Evolutionary conservation across 2,329 filamentous ascomycete genomes (phyloP).

Genomic region (Lecanicillium sp.): DNA sequence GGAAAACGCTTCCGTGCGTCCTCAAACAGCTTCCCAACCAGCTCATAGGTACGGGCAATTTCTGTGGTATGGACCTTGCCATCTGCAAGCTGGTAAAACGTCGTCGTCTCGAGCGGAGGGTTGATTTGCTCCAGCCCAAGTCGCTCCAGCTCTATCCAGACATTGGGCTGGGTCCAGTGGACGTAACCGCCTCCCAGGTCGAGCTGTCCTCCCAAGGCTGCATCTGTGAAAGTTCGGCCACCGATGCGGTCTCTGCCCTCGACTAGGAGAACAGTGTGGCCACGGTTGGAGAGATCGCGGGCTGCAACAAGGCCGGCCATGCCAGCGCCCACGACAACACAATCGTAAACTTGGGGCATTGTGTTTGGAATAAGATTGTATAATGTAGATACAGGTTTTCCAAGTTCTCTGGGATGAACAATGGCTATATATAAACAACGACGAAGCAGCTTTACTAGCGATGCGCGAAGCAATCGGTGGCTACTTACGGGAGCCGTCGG

Average conservation of each 20-base stretch:
- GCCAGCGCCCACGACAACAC: background rate
- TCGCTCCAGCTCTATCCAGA: background rate
- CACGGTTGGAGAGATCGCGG: background rate
- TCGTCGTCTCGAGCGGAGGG: background rate
- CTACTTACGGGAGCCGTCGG: too few species aligned
- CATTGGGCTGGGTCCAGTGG: constrained; percentile 1
- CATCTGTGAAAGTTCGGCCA: background rate
- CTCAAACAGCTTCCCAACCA: background rate
- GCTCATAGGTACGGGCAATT: background rate
- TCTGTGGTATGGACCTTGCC: background rate
- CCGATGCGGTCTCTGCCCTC: background rate
- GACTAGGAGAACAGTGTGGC: background rate
- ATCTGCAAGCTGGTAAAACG: background rate
- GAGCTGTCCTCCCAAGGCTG: background rate
- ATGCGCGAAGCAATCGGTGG: too few species aligned
- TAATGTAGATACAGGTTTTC: too few species aligned
- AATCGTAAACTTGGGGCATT: background rate
- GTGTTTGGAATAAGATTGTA: too few species aligned
- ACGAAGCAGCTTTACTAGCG: too few species aligned
- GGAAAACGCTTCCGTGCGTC: background rate
- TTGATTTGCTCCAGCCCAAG: background rate
- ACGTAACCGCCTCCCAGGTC: constrained; percentile 2
- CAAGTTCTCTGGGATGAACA: too few species aligned
- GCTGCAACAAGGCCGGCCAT: background rate
- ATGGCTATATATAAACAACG: too few species aligned